Percentiles rank a stretch among this genome's conserved stretches.
Evolutionary conservation across 805 yeast species (phyloP).

Genomic region (Teunomyces funiuensis): DNA sequence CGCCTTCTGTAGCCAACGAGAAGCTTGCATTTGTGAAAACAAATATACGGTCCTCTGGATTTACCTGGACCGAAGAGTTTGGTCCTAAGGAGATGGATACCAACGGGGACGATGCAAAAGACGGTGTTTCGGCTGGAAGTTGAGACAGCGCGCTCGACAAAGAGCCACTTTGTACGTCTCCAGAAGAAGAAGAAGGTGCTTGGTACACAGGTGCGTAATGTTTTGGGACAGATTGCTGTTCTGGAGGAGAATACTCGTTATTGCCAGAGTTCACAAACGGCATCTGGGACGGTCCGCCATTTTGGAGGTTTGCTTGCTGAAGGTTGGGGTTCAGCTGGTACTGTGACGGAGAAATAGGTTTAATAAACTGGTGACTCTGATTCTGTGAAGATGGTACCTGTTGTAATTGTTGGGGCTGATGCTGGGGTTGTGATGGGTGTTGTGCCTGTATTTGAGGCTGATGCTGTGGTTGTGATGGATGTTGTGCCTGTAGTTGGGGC

Average conservation of each 20-base stretch:
- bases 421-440: neutral
- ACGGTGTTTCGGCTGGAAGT: neutral
- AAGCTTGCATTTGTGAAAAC: slow-evolving; percentile 34
- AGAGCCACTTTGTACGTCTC: neutral
- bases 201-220: too few relatives aligned
- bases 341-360: neutral
- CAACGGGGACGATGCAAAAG: neutral
- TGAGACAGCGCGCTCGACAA: neutral
- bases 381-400: neutral
- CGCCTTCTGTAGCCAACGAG: slow-evolving; percentile 38
- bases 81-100: slow-evolving; percentile 35
- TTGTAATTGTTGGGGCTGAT: neutral
- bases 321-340: neutral
- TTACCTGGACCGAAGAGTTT: slow-evolving; percentile 30
- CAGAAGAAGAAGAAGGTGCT: too few relatives aligned
- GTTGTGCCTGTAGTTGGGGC: neutral
- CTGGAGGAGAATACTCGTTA: too few relatives aligned
- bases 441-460: neutral
- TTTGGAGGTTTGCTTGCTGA: neutral
- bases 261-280: too few relatives aligned
- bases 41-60: slow-evolving; percentile 34
- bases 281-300: too few relatives aligned
- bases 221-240: too few relatives aligned
- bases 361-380: neutral
- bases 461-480: neutral